Evolutionary conservation across 108 stramenopile genomes (phyloP), one percentile per base, ranked within the genome.

Genomic region (Bacterosira constricta): DNA sequence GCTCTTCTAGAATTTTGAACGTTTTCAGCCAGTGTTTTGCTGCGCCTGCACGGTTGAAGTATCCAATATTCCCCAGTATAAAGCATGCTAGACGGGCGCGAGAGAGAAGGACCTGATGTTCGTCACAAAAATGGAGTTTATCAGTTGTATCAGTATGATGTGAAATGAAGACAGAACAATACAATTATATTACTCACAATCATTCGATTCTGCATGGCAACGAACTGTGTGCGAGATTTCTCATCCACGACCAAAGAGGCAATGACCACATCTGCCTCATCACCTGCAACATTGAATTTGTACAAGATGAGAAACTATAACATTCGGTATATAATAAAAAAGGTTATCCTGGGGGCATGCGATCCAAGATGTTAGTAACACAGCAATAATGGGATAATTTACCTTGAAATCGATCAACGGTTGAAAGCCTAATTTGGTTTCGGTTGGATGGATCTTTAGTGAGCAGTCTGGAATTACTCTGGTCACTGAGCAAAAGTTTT

Each of bases 341-440:
- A n/a, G n/a, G n/a, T n/a, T n/a, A n/a, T n/a, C n/a, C n/a, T n/a
- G n/a, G n/a, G n/a, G n/a, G n/a, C n/a, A n/a, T n/a, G n/a, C n/a
- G n/a, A n/a, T n/a, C n/a, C n/a, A n/a, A n/a, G n/a, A n/a, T n/a
- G n/a, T n/a, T n/a, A n/a, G n/a, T n/a, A n/a, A n/a, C n/a, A n/a
- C n/a, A n/a, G n/a, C n/a, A n/a, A n/a, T n/a, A n/a, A n/a, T n/a
- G n/a, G n/a, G n/a, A n/a, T n/a, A n/a, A n/a, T n/a, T n/a, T n/a
- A n/a, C n/a, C 82, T 64, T 83, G 82, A 31, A 78, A 83, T 31
- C 76, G 39, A 62, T 83, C 82, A 29, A 83, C 71, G 0, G 82
- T 83, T n/a, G 75, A 70, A 10, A 83, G 20, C 35, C 82, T 45
- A 36, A 63, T 37, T 44, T 47, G 45, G 21, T 75, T 44, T 45